Conservation (phyloP, 2,329 filamentous ascomycete species). For the Sporothrix euskadiensis region DNA sequence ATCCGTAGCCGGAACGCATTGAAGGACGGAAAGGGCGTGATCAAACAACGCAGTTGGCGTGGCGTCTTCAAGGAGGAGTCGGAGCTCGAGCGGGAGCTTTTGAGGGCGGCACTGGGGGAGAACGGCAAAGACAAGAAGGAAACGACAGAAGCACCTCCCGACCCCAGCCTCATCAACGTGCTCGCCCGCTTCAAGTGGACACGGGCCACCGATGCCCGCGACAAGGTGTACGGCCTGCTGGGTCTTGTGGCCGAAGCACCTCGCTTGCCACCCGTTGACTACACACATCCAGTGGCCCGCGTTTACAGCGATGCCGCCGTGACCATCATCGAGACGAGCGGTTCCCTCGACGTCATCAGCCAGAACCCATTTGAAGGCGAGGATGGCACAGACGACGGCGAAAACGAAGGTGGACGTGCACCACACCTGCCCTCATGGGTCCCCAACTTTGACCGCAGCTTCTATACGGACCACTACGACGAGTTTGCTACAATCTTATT, state of each 20-base stretch:
- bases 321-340: conserved; percentile 25
- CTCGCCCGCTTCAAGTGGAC: conserved; percentile 26
- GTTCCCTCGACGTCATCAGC: conserved; percentile 26
- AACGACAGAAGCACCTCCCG: not conserved
- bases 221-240: conserved; percentile 30
- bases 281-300: conserved; percentile 11
- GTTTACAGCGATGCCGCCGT: conserved; percentile 27
- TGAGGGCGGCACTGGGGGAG: not conserved
- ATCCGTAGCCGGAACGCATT: not conserved
- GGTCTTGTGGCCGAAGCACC: conserved; percentile 24
- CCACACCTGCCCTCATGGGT: conserved; percentile 27
- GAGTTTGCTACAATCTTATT: conserved; percentile 26
- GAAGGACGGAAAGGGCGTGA: not conserved
- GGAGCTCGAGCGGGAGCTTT: not conserved
- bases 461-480: conserved; percentile 24
- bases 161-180: conserved; percentile 27
- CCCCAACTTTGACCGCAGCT: conserved; percentile 28
- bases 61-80: not conserved
- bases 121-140: not conserved
- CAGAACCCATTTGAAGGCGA: conserved; percentile 25
- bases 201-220: conserved; percentile 27
- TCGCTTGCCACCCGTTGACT: conserved; percentile 21
- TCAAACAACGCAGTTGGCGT: not conserved
- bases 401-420: conserved; percentile 1
- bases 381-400: not conserved